phyloP scores from a whole-genome alignment of 768 basidiomycete genomes.

The Boletus subparvulus region DNA sequence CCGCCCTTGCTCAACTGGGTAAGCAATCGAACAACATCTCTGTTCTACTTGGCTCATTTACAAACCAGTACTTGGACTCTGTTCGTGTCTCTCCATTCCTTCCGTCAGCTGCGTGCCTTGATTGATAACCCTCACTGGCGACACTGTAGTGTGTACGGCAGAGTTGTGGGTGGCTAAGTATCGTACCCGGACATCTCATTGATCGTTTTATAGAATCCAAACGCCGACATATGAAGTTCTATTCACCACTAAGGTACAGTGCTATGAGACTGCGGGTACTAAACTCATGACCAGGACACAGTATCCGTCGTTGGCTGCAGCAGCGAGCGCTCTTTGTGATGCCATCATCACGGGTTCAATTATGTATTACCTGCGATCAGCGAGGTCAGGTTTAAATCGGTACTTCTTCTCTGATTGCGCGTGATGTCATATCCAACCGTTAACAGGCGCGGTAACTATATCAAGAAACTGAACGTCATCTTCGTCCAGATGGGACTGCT shows the following conservation, averaged over 20 bases:
- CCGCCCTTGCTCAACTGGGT: slow-evolving; percentile 13
- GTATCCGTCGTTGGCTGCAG: slow-evolving; percentile 5
- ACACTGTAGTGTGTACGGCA: slow-evolving; percentile 1
- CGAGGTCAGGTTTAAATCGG: slow-evolving; percentile 11
- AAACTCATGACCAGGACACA: background rate
- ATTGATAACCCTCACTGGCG: background rate
- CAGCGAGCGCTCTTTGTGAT: background rate
- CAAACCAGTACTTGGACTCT: slow-evolving; percentile 12
- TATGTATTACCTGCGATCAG: background rate
- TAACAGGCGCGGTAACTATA: slow-evolving; percentile 8
- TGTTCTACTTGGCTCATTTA: background rate
- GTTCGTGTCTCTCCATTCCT: slow-evolving; percentile 10
- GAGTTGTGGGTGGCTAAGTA: slow-evolving; percentile 4
- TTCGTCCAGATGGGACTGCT: slow-evolving; percentile 23
- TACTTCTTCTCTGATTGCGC: background rate
- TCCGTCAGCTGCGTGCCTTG: background rate
- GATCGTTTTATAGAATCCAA: slow-evolving; percentile 5
- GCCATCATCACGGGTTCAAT: no score
- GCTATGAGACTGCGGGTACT: background rate
- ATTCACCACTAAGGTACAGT: slow-evolving; percentile 2
- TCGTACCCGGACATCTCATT: background rate
- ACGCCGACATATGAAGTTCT: slow-evolving; percentile 6
- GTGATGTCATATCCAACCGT: background rate
- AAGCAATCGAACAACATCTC: background rate
- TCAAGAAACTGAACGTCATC: slow-evolving; percentile 12